A percentile compares a stretch with the other conserved stretches of the same genome.
These are phyloP conservation scores for Nicotiana attenuata DNA, from an alignment of 257 asterid genomes.

Conservation along the genomic window DNA sequence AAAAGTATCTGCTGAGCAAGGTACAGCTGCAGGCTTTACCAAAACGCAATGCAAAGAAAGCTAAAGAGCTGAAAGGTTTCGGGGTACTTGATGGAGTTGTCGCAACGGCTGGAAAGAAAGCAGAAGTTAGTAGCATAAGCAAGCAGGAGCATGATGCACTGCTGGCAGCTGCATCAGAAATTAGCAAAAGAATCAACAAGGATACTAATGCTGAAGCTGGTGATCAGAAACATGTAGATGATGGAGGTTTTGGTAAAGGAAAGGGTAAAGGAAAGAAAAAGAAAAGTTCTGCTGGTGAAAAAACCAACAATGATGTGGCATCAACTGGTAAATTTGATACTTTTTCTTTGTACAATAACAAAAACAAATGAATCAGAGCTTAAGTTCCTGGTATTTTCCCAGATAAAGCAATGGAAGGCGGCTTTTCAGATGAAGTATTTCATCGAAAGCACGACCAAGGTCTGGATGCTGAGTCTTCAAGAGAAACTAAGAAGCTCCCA, in stretches of 20 bases:
- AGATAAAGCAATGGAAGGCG: constrained; percentile 29
- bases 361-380: constrained; percentile 19
- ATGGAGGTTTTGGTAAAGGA: constrained; percentile 32
- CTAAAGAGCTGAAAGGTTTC: constrained; percentile 76
- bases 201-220: constrained; percentile 33
- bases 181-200: constrained; percentile 48
- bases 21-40: constrained; percentile 89
- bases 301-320: constrained; percentile 37
- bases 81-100: constrained; percentile 81
- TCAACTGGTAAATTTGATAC: constrained; percentile 31
- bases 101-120: constrained; percentile 56
- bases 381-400: constrained; percentile 23
- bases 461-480: constrained; percentile 21
- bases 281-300: constrained; percentile 33
- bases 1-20: constrained; percentile 84
- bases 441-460: constrained; percentile 53
- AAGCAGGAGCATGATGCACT: constrained; percentile 87
- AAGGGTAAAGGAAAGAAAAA: constrained; percentile 41
- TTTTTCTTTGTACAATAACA: constrained; percentile 29
- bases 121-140: constrained; percentile 72
- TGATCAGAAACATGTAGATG: constrained; percentile 24
- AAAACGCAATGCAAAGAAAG: constrained; percentile 67
- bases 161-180: constrained; percentile 69
- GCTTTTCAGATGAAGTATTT: constrained; percentile 27
- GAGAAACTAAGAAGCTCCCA: constrained; percentile 38